Conservation (phyloP, 2,329 filamentous ascomycete species). For the Biscogniauxia marginata region DNA sequence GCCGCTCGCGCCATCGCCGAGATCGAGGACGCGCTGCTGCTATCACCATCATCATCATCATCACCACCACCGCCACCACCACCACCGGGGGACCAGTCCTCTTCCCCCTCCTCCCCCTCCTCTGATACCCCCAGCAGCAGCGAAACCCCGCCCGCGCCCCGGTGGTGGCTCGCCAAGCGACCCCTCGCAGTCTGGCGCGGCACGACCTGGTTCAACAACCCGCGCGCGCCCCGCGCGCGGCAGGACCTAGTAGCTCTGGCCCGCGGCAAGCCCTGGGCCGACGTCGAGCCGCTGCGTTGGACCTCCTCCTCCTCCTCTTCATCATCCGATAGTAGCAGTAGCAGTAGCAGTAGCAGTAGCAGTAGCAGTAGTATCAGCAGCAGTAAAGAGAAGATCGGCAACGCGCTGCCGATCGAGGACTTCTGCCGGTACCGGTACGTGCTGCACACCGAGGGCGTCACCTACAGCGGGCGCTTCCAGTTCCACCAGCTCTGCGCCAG, state of each 20-base stretch:
- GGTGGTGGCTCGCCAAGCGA: conserved; percentile 36
- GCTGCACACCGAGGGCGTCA: conserved; percentile 53
- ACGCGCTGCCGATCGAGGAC: conserved; percentile 47
- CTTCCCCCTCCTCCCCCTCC: background rate
- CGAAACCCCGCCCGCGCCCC: no score
- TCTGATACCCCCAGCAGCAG: background rate
- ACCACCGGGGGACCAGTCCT: conserved; percentile 9
- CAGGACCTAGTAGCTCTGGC: conserved; percentile 39
- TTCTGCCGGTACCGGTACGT: conserved; percentile 53
- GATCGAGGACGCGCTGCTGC: conserved; percentile 35
- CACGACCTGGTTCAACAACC: conserved; percentile 49
- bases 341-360: no score
- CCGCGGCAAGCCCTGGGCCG: conserved; percentile 44
- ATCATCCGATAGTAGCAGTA: no score
- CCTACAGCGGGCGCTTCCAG: conserved; percentile 51
- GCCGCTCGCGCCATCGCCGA: conserved; percentile 37
- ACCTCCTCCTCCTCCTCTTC: background rate
- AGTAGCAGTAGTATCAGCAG: no score
- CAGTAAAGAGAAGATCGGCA: conserved; percentile 36
- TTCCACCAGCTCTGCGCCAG: conserved; percentile 51
- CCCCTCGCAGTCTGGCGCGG: conserved; percentile 50
- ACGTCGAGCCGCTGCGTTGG: conserved; percentile 44
- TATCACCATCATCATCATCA: no score
- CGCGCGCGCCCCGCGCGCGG: conserved; percentile 40
- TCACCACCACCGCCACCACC: no score